phyloP scores from a whole-genome alignment of 2,329 filamentous ascomycete species.

The Fusarium bactridioides region DNA sequence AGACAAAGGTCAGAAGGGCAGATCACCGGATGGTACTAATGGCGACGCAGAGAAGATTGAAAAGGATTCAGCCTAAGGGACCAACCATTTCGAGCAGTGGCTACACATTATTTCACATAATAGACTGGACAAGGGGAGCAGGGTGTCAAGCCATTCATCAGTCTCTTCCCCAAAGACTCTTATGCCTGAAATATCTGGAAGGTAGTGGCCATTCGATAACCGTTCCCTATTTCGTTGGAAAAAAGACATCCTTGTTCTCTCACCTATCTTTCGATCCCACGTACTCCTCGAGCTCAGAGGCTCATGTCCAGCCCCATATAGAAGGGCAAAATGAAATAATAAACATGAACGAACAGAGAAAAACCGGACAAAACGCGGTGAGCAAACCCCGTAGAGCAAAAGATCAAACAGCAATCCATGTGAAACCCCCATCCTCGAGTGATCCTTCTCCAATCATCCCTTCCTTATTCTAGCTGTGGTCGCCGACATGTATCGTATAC shows the following conservation, averaged over 20 bases:
- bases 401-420: not conserved
- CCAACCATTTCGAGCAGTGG: not conserved
- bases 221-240: not conserved
- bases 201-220: not conserved
- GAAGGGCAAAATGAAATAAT: constrained; percentile 1
- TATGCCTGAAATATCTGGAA: constrained; percentile 8
- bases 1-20: not conserved
- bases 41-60: constrained; percentile 2
- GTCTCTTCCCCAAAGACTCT: constrained; percentile 2
- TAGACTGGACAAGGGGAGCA: not conserved
- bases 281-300: constrained; percentile 23
- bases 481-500: not conserved
- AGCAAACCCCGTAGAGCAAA: not conserved
- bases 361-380: not conserved
- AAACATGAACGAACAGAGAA: not conserved
- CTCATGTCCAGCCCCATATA: constrained; percentile 1
- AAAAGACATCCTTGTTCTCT: constrained; percentile 4
- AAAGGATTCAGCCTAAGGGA: constrained; percentile 5
- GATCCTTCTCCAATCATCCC: not conserved
- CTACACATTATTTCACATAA: not conserved
- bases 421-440: not conserved
- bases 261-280: not conserved
- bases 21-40: not conserved
- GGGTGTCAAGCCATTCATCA: not conserved
- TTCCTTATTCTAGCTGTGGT: constrained; percentile 9